These are phyloP conservation scores for Diutina neorugosa DNA, from an alignment of 1,139 yeast genomes.

Conservation along the genomic window DNA sequence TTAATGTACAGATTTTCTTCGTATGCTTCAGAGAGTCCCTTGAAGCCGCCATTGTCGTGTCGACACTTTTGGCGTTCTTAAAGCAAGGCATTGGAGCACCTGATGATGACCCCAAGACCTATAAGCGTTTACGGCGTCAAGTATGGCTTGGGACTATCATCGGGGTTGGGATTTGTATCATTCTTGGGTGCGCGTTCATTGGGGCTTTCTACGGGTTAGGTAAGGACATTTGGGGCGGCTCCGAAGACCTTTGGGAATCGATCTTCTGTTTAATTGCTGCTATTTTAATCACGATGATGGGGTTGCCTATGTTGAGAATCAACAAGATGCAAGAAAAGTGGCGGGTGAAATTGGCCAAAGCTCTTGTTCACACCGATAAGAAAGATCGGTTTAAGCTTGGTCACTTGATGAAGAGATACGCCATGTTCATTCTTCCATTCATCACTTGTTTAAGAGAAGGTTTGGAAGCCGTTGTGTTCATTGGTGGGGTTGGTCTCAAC, in stretches of 20 bases:
- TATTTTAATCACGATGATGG: conserved; percentile 77
- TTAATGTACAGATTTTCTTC: conserved; percentile 70
- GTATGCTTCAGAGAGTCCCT: conserved; percentile 77
- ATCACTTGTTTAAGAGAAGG: conserved; percentile 85
- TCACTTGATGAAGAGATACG: conserved; percentile 45
- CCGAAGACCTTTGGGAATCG: conserved; percentile 95
- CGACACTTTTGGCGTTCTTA: conserved; percentile 73
- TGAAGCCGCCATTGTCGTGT: conserved; percentile 79
- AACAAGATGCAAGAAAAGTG: conserved; percentile 88
- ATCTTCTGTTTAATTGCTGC: conserved; percentile 75
- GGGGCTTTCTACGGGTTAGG: conserved; percentile 73
- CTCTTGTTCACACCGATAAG: conserved; percentile 32
- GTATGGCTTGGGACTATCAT: conserved; percentile 23
- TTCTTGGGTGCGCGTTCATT: conserved; percentile 77
- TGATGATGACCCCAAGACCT: conserved; percentile 65
- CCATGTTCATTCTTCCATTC: conserved; percentile 69
- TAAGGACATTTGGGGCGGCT: conserved; percentile 69
- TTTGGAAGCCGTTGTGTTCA: conserved; percentile 80
- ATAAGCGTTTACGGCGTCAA: conserved; percentile 36
- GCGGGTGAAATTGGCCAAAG: conserved; percentile 79
- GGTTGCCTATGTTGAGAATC: conserved; percentile 80
- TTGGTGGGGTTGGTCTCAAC: conserved; percentile 80
- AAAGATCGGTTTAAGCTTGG: conserved; percentile 11
- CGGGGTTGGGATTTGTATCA: conserved; percentile 65
- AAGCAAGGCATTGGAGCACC: conserved; percentile 61